Evolutionary conservation across 768 basidiomycete genomes (phyloP).

Genomic region (Rhodosporidiobolus sp.): DNA sequence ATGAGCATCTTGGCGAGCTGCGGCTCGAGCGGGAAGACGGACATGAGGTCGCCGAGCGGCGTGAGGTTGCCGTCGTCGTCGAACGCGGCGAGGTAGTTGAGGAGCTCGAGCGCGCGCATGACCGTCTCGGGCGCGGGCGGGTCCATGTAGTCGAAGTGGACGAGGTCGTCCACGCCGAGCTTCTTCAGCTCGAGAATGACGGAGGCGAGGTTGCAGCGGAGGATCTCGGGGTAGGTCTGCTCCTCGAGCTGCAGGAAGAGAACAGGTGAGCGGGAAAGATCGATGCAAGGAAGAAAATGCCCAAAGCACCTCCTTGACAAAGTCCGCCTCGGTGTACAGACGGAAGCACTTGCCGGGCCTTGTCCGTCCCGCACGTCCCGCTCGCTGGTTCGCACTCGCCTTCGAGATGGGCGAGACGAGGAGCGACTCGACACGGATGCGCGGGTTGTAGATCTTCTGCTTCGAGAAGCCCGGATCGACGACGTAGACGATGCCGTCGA

Average conservation of each 20-base stretch:
- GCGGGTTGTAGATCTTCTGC: slow-evolving; percentile 96
- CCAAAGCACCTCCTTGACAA: slow-evolving; percentile 65
- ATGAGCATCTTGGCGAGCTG: slow-evolving; percentile 95
- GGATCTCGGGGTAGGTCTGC: slow-evolving; percentile 94
- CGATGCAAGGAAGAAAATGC: background rate
- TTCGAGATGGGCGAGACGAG: slow-evolving; percentile 94
- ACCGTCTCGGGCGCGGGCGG: slow-evolving; percentile 93
- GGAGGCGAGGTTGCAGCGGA: slow-evolving; percentile 87
- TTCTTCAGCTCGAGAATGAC: slow-evolving; percentile 91
- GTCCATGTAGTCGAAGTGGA: slow-evolving; percentile 55
- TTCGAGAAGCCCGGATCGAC: slow-evolving; percentile 97
- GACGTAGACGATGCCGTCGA: slow-evolving; percentile 99
- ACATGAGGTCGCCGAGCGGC: slow-evolving; percentile 82
- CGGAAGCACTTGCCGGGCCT: slow-evolving; percentile 96
- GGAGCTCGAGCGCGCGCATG: slow-evolving; percentile 90
- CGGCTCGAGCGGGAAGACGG: slow-evolving; percentile 97
- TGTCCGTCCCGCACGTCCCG: slow-evolving; percentile 93
- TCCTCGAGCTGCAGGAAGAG: slow-evolving; percentile 64
- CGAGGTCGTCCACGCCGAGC: slow-evolving; percentile 88
- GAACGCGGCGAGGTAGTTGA: slow-evolving; percentile 86
- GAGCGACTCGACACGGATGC: slow-evolving; percentile 90
- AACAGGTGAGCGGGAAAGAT: background rate
- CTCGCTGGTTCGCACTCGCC: slow-evolving; percentile 90
- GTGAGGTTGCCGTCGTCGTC: slow-evolving; percentile 94
- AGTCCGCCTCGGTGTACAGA: slow-evolving; percentile 94